Evolutionary conservation across 1,284 basidiomycete genomes (phyloP), one percentile per base, ranked within the genome.

Genomic region (Leucoagaricus sp.): DNA sequence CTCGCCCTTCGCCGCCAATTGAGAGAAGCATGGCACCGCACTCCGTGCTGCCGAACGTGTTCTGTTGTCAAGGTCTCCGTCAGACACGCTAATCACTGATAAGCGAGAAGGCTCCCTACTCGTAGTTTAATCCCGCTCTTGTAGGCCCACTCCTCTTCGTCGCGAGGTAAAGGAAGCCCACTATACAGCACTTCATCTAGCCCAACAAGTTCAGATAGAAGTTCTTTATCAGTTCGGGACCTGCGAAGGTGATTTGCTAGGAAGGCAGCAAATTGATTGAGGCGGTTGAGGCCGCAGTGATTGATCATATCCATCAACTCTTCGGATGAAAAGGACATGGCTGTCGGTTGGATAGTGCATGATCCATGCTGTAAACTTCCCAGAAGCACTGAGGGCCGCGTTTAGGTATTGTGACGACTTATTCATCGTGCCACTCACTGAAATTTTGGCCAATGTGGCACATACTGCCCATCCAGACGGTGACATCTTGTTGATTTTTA

Each of bases 41-140:
- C 71, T 89, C 87, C 2, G 87, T 89, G 69, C 81, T 87, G 17
- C 87, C 87, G 64, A 88, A 89, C 21, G 86, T 75, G 66, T 88
- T 88, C 81, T 85, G 61, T 53, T 28, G 52, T 64, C 56, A 53
- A 58, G 55, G 33, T 49, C 60, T 54, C 57, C 61, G 54, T 48
- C 59, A 48, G 48, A 44, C 29, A n/a, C n/a, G 10, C 23, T 28
- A 34, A 28, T 45, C 25, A 48, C 12, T 28, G 34, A 29, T 28
- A 41, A 50, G 40, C 40, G 40, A 56, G 28, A n/a, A 49, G 36
- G 33, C 28, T 12, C 21, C 74, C 67, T 67, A 85, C 84, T 66
- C 75, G 76, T 55, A 89, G 63, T 61, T 75, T 82, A 60, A 89
- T 77, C 31, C 79, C 78, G 58, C 82, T 81, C 58, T 72, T 72